Evolutionary conservation across 2,329 filamentous ascomycete genomes (phyloP).

Genomic region (Sarocladiaceae sp.): DNA sequence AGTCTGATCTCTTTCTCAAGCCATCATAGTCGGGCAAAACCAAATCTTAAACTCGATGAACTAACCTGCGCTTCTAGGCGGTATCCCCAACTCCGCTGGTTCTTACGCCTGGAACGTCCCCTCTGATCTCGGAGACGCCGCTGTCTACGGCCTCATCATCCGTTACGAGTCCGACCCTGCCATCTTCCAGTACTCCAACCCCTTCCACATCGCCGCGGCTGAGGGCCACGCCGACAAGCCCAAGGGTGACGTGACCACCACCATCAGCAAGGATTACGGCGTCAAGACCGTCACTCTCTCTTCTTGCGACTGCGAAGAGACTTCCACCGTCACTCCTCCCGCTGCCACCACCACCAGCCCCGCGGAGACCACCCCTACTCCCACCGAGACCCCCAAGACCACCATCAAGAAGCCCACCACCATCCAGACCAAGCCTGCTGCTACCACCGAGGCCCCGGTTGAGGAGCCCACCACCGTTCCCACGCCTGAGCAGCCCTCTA

Average conservation of each 20-base stretch:
- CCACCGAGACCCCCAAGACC: conserved; percentile 14
- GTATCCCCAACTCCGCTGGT: conserved; percentile 38
- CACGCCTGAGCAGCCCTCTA: conserved; percentile 18
- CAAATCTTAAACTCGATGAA: background rate
- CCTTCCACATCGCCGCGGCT: conserved; percentile 43
- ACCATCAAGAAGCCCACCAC: conserved; percentile 18
- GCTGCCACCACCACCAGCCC: conserved; percentile 15
- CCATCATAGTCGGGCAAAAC: background rate
- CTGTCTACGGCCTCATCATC: conserved; percentile 54
- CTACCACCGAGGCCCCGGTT: conserved; percentile 11
- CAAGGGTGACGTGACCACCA: too few species aligned
- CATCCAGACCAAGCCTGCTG: conserved; percentile 11
- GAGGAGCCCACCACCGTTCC: conserved; percentile 17
- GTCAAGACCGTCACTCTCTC: too few species aligned
- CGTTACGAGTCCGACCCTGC: conserved; percentile 37
- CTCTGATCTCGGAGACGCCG: conserved; percentile 34
- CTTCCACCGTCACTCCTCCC: conserved; percentile 17
- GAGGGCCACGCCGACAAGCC: conserved; percentile 20
- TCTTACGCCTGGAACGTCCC: conserved; percentile 46
- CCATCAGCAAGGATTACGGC: too few species aligned
- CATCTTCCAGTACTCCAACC: conserved; percentile 57
- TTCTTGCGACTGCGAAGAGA: too few species aligned
- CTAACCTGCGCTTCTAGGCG: conserved; percentile 27
- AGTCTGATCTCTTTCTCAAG: conserved; percentile 23
- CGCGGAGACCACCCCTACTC: conserved; percentile 10